Base-by-base conservation (phyloP, 2,329 filamentous ascomycete species). In the Aureobasidium pullulans region DNA sequence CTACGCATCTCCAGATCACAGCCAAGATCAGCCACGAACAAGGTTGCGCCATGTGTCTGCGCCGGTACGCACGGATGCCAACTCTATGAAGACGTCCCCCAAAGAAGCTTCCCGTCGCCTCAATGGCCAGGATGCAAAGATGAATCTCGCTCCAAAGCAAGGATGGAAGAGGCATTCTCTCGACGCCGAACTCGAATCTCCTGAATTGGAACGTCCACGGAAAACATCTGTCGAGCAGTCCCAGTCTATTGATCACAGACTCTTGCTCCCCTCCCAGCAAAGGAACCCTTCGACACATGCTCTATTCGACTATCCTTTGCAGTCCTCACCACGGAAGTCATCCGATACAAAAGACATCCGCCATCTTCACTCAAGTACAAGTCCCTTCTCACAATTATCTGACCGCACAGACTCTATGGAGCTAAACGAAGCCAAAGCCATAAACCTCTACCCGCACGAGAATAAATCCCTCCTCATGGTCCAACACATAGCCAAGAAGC, bases 391-490 rank as follows among this genome's bases (percentile, higher is more conserved):
- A 9, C 57, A 59, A 34, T 42, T 61, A 15, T 63, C 79, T 64
- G 64, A 75, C 44, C 82, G 80, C 0, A 79, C 79, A 0, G 77
- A 77, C 1, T 70, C 73, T 1, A 71, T 81, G 10, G 84, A 87
- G 69, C 77, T 86, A 56, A 81, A 77, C 61, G 82, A 86, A 68
- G 84, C 84, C 9, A 83, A 76, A 43, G 82, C 81, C 10, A 76
- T 87, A 13, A 81, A 76, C 61, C 78, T 85, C 36, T 85, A 80
- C 62, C 79, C 83, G 2, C 84, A 86, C 70, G 83, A 84, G 69
- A 87, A 86, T 63, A 73, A 82, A 44, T 85, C 82, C 6, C 70
- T 86, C 5, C 72, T 86, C n/a, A 70, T 86, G n/a, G 80, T 87
- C n/a, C 80, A 86, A 64, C 79, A 82, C 19, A 62, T 49, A 3